A percentile compares a stretch with the other conserved stretches of the same genome.
Conservation (phyloP, 495 filamentous ascomycete species). For the Podospora anserina region DNA sequence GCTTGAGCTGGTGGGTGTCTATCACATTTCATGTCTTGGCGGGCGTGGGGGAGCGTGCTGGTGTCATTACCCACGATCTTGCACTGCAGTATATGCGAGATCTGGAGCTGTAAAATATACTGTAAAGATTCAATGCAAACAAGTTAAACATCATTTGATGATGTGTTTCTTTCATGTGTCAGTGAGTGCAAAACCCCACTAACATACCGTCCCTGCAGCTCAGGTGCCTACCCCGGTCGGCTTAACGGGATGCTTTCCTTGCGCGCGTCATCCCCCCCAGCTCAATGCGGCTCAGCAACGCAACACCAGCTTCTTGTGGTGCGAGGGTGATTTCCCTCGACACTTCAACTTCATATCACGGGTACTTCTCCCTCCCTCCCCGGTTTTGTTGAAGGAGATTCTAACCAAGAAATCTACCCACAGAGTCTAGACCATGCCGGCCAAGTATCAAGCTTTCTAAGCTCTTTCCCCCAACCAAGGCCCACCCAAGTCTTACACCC, state of each 20-base stretch:
- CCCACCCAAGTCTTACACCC: neutral
- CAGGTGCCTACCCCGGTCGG: conserved; percentile 15
- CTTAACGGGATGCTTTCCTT: conserved; percentile 12
- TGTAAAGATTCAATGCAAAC: conserved; percentile 17
- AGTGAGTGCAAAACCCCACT: conserved; percentile 10
- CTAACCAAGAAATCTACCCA: neutral
- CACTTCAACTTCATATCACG: neutral
- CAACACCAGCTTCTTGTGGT: neutral
- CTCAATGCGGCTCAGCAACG: conserved; percentile 13
- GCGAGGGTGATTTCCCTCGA: neutral
- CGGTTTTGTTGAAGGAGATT: too few species aligned
- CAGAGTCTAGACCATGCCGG: neutral
- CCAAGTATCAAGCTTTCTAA: neutral
- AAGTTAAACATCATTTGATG: neutral
- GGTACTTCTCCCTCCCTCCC: neutral
- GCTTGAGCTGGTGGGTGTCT: neutral
- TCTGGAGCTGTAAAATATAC: conserved; percentile 22
- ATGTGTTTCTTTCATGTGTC: neutral
- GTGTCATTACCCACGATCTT: neutral
- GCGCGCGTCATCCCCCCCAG: conserved; percentile 15
- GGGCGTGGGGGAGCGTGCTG: neutral
- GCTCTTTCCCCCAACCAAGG: neutral
- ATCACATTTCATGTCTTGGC: conserved; percentile 9
- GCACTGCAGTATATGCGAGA: conserved; percentile 15
- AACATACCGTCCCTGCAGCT: conserved; percentile 10